These are phyloP conservation scores for Pisolithus tinctorius DNA, from an alignment of 768 basidiomycete genomes.

Conservation along the genomic window DNA sequence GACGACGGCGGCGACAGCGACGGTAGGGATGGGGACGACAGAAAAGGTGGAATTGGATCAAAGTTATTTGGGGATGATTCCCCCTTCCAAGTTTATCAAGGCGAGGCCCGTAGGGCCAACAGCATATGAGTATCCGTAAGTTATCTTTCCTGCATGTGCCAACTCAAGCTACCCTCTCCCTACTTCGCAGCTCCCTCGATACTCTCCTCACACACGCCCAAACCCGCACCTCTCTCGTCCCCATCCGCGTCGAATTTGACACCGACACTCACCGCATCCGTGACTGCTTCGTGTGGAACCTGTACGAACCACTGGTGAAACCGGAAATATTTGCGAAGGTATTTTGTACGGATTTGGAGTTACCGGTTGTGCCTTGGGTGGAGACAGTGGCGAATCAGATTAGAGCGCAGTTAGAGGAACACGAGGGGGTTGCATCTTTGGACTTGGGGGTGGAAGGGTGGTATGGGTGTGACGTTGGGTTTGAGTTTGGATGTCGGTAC, in stretches of 20 bases:
- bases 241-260: constrained; percentile 94
- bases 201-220: constrained; percentile 57
- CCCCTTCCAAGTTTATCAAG: constrained; percentile 73
- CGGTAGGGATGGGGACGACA: constrained; percentile 12
- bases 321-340: constrained; percentile 81
- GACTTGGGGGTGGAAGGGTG: constrained; percentile 47
- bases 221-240: constrained; percentile 56
- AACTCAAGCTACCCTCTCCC: neutral
- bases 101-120: constrained; percentile 51
- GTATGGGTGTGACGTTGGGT: too few species aligned
- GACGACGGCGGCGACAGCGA: constrained; percentile 15
- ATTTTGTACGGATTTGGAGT: constrained; percentile 85
- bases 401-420: constrained; percentile 84
- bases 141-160: constrained; percentile 7
- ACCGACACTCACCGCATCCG: constrained; percentile 87
- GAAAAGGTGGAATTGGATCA: constrained; percentile 70
- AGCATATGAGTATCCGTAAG: constrained; percentile 72
- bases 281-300: constrained; percentile 95
- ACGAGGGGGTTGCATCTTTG: constrained; percentile 74
- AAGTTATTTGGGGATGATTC: constrained; percentile 83
- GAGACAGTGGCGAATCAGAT: constrained; percentile 84
- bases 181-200: constrained; percentile 49
- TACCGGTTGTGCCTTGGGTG: constrained; percentile 59
- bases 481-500: too few species aligned
- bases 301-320: constrained; percentile 79